Evolutionary conservation across 192 early-diverging fungal genomes (phyloP), one percentile per base, ranked within the genome.

Genomic region (Irineochytrium annulatum): DNA sequence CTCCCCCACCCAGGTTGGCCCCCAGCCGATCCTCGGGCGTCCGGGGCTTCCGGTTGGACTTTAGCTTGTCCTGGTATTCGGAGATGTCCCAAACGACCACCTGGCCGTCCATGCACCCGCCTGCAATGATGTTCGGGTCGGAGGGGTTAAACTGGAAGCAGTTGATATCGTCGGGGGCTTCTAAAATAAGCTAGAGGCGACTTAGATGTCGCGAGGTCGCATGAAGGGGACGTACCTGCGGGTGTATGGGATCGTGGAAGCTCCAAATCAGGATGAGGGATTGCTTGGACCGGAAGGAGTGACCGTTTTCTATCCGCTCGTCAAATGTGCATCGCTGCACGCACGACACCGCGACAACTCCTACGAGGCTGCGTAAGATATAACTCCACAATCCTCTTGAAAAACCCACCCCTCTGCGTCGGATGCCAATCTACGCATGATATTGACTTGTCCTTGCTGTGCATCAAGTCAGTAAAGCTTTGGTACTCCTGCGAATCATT

Each of bases 371-470:
- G n/a, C 20, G 20, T 34, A 62, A 51, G n/a, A 52, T 31, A 33
- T 52, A 11, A 1, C 8, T 16, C 3, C 32, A 34, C 17, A 24
- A 29, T 55, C 17, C 13, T 6, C 13, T 6, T 49, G 17, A 41
- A 41, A 41, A 49, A n/a, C n/a, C n/a, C n/a, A 71, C 69, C 74
- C 55, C 71, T 81, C 27, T 68, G 73, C 11, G 70, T 69, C 26
- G 83, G 83, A 58, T 85, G 81, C 83, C 83, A 85, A 41, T 82
- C 82, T 26, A 77, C 62, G 60, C 83, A 84, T 0, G 78, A 74
- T 4, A 85, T 77, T 31, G 65, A 82, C 43, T 63, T 75, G 66
- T 83, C 82, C 64, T 84, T 85, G 76, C 77, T 80, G 49, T 85
- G 78, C 48, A 68, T 58, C 27, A 85, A 63, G 55, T 85, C 83